Percentiles rank a stretch among this genome's conserved stretches.
phyloP scores from a whole-genome alignment of 495 filamentous ascomycete species.

The Ramalina intermedia region DNA sequence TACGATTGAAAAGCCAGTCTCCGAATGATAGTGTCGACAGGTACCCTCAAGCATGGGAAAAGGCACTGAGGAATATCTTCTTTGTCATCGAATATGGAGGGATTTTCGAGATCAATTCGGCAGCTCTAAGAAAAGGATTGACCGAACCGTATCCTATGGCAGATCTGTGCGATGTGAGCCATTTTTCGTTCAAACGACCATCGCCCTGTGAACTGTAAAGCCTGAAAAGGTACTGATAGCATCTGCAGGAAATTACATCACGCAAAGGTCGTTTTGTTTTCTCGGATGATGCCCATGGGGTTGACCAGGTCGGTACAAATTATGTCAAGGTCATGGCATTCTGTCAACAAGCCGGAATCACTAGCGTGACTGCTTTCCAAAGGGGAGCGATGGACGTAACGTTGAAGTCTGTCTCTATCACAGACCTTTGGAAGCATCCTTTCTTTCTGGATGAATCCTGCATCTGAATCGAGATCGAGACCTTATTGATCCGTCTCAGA shows the following conservation, averaged over 20 bases:
- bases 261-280: slow-evolving; percentile 71
- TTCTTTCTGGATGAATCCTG: slow-evolving; percentile 10
- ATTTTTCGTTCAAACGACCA: background rate
- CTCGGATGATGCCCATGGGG: slow-evolving; percentile 82
- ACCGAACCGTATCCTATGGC: slow-evolving; percentile 74
- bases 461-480: no score
- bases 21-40: slow-evolving; percentile 40
- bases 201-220: background rate
- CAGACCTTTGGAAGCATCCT: slow-evolving; percentile 17
- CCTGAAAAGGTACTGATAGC: background rate
- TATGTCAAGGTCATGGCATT: slow-evolving; percentile 48
- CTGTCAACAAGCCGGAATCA: slow-evolving; percentile 32
- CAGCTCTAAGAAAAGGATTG: slow-evolving; percentile 77
- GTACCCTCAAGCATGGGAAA: slow-evolving; percentile 54
- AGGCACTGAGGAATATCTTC: slow-evolving; percentile 56
- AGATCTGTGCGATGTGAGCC: slow-evolving; percentile 60
- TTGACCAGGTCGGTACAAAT: slow-evolving; percentile 63
- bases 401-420: slow-evolving; percentile 15
- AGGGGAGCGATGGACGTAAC: slow-evolving; percentile 19
- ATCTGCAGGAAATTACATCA: slow-evolving; percentile 37
- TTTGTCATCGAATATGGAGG: slow-evolving; percentile 59
- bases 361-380: slow-evolving; percentile 27
- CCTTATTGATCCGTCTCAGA: no score
- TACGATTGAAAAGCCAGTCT: slow-evolving; percentile 61
- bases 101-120: slow-evolving; percentile 76